A percentile compares a stretch with the other conserved stretches of the same genome.
phyloP scores from a whole-genome alignment of 371 early-diverging fungal species.

The Batkoa obscura region DNA sequence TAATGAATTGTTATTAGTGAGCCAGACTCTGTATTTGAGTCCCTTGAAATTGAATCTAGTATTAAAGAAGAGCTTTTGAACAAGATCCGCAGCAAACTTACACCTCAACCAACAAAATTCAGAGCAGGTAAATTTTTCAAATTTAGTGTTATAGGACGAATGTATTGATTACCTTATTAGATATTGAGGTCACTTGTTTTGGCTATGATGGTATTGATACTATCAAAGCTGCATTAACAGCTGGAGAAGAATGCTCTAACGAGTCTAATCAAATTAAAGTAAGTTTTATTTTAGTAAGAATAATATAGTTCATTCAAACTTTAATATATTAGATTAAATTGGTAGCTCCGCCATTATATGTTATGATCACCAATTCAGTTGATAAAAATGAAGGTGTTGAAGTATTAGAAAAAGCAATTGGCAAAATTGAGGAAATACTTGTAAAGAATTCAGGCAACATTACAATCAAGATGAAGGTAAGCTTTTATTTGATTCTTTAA shows the following conservation, averaged over 20 bases:
- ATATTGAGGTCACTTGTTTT: constrained; percentile 94
- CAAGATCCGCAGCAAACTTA: constrained; percentile 78
- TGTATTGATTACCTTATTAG: constrained; percentile 18
- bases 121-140: constrained; percentile 47
- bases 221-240: constrained; percentile 80
- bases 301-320: background rate
- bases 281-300: background rate
- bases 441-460: constrained; percentile 49
- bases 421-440: constrained; percentile 61
- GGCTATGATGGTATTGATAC: constrained; percentile 95
- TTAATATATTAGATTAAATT: constrained; percentile 32
- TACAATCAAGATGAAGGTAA: constrained; percentile 68
- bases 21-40: constrained; percentile 72
- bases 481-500: constrained; percentile 1
- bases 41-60: constrained; percentile 39
- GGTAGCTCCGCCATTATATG: constrained; percentile 90
- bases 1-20: constrained; percentile 31
- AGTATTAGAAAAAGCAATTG: constrained; percentile 73
- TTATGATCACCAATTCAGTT: constrained; percentile 75
- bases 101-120: constrained; percentile 92
- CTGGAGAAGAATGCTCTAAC: constrained; percentile 75
- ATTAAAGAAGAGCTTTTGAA: constrained; percentile 54
- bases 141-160: too few relatives aligned
- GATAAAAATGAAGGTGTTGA: constrained; percentile 77
- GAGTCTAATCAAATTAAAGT: constrained; percentile 71